Conservation (phyloP, 2,329 filamentous ascomycete species). For the Aureobasidium namibiae region DNA sequence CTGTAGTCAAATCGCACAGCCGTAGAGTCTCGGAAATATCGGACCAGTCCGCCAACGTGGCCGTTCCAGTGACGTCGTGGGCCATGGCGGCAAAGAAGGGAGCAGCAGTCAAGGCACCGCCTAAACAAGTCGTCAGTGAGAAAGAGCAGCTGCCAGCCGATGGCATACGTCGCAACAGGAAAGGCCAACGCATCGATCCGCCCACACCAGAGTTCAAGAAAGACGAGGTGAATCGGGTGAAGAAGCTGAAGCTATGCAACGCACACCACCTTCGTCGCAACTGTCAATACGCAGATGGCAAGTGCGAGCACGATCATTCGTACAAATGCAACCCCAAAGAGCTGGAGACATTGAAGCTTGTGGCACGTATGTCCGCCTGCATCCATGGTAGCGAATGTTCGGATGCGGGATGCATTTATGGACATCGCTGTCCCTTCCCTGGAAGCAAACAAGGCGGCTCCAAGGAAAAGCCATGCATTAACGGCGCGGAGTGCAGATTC, state of each 20-base stretch:
- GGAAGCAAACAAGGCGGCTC: slow-evolving; percentile 30
- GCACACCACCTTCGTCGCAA: slow-evolving; percentile 51
- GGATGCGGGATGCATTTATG: slow-evolving; percentile 55
- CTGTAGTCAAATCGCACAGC: not conserved
- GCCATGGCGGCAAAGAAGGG: slow-evolving; percentile 7
- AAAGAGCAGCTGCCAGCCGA: slow-evolving; percentile 16
- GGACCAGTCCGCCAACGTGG: not conserved
- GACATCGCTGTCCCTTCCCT: slow-evolving; percentile 52
- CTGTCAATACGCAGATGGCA: slow-evolving; percentile 44
- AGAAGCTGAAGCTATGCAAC: slow-evolving; percentile 57
- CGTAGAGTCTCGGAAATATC: not conserved
- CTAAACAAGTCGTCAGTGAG: not conserved
- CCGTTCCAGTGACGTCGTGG: not conserved
- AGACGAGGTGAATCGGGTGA: slow-evolving; percentile 50
- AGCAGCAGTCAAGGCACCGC: not conserved
- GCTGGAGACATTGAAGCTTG: slow-evolving; percentile 45
- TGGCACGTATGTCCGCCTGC: slow-evolving; percentile 57
- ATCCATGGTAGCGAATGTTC: slow-evolving; percentile 49
- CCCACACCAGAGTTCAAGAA: slow-evolving; percentile 42
- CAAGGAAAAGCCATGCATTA: slow-evolving; percentile 48
- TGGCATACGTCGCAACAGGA: slow-evolving; percentile 48
- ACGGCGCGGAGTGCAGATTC: slow-evolving; percentile 52
- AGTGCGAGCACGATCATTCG: slow-evolving; percentile 49
- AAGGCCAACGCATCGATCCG: slow-evolving; percentile 50
- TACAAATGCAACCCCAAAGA: slow-evolving; percentile 44